Conservation (phyloP, 805 yeast species). For the Candida sonorensis region DNA sequence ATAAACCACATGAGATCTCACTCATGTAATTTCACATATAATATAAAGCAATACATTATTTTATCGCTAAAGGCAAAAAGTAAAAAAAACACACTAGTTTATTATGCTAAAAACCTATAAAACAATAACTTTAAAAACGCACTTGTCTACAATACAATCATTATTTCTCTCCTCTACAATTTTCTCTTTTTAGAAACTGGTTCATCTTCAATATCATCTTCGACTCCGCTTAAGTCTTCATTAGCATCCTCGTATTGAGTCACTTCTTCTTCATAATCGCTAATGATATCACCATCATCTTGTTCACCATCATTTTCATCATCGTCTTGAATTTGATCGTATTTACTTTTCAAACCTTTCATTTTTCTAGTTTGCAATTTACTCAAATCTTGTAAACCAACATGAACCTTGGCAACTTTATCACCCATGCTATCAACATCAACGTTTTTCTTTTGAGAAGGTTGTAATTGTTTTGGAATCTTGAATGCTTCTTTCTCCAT, state of each 20-base stretch:
- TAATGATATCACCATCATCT: slow-evolving; percentile 24
- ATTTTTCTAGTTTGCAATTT: slow-evolving; percentile 94
- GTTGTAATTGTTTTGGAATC: slow-evolving; percentile 74
- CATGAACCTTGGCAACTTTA: slow-evolving; percentile 91
- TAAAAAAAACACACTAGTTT: no score
- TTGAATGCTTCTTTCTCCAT: slow-evolving; percentile 83
- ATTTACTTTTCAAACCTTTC: slow-evolving; percentile 91
- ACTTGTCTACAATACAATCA: no score
- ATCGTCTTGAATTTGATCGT: slow-evolving; percentile 58
- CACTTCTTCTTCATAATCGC: slow-evolving; percentile 13
- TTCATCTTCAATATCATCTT: slow-evolving; percentile 9
- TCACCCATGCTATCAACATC: slow-evolving; percentile 89
- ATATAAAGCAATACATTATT: no score
- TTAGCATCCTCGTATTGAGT: slow-evolving; percentile 22
- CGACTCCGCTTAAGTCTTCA: slow-evolving; percentile 14
- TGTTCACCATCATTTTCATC: slow-evolving; percentile 51
- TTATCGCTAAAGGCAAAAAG: no score
- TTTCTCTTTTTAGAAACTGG: slow-evolving; percentile 23
- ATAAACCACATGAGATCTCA: no score
- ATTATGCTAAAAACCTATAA: no score
- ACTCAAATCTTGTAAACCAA: slow-evolving; percentile 89
- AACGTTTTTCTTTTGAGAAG: slow-evolving; percentile 83
- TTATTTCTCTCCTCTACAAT: slow-evolving; percentile 9
- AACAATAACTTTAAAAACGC: no score
- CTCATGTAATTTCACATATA: no score